A percentile compares a stretch with the other conserved stretches of the same genome.
Evolutionary conservation across 192 early-diverging fungal species (phyloP).

Genomic region (Dimargaris cristalligena): DNA sequence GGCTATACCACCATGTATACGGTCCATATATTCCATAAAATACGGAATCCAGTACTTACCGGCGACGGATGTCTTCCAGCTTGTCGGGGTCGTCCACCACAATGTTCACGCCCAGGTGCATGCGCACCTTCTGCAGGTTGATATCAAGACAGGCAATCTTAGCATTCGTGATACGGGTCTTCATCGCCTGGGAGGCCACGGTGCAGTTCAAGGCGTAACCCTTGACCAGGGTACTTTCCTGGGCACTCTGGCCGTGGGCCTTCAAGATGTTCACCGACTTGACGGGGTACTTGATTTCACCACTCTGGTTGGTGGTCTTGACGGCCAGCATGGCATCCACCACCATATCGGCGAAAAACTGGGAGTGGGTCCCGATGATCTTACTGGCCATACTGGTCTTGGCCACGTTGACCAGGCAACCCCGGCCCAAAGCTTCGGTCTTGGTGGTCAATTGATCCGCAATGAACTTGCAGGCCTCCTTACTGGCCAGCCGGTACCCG

Average conservation of each 20-base stretch:
- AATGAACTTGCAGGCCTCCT: slow-evolving; percentile 97
- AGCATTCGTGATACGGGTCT: slow-evolving; percentile 66
- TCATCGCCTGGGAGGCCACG: slow-evolving; percentile 91
- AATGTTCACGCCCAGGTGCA: slow-evolving; percentile 96
- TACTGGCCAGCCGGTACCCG: slow-evolving; percentile 91
- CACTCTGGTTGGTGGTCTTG: slow-evolving; percentile 65
- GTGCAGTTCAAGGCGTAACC: slow-evolving; percentile 98
- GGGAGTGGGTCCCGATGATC: slow-evolving; percentile 93
- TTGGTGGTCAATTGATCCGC: slow-evolving; percentile 90
- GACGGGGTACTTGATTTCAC: slow-evolving; percentile 86
- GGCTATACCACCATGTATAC: no score
- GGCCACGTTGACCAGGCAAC: slow-evolving; percentile 87
- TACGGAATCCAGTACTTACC: no score
- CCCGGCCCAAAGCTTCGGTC: slow-evolving; percentile 82
- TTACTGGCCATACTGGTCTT: slow-evolving; percentile 97
- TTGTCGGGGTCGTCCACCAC: slow-evolving; percentile 96
- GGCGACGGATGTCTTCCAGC: slow-evolving; percentile 85
- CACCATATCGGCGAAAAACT: slow-evolving; percentile 90
- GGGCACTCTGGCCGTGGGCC: slow-evolving; percentile 84
- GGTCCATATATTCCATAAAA: no score
- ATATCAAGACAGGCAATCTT: slow-evolving; percentile 97
- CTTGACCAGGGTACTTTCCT: slow-evolving; percentile 72
- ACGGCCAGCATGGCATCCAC: slow-evolving; percentile 89
- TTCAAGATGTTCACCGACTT: slow-evolving; percentile 96
- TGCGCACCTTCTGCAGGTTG: slow-evolving; percentile 94